Evolutionary conservation across 1,139 yeast genomes (phyloP), one percentile per base, ranked within the genome.

Genomic region (Suhomyces kunorum): DNA sequence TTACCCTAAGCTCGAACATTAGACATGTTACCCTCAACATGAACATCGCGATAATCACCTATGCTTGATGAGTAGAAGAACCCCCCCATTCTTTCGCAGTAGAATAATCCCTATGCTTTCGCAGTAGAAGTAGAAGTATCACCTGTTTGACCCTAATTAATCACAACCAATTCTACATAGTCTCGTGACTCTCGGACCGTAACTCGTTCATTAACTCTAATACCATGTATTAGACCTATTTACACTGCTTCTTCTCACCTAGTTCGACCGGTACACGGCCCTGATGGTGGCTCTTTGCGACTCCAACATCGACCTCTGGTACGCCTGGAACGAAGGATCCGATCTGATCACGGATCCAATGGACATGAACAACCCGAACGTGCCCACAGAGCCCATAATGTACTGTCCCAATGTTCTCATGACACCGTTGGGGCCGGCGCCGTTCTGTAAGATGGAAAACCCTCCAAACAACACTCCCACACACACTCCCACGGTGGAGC

Each of bases 341-440:
- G 95, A 86, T 70, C 98, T 81, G 51, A 90, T 90, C 22, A 90
- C 94, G 11, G 94, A 83, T 27, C 97, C 96, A 54, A 89, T 84
- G 33, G 95, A 86, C 98, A 92, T 90, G 63, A 92, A 89, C 58
- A 90, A 77, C 19, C 96, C 96, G 64, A 94, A 92, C 11, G 97
- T 92, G 36, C 95, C 97, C 11, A 95, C 97, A 5, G 97, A 88
- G 39, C 98, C 98, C 63, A 87, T 83, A 67, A 94, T 90, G 66
- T 89, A 92, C 67, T 90, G 96, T 40, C 98, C 98, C 57, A 94
- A 71, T 6, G 97, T 90, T 69, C 96, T 83, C 83, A 92, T 85
- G 45, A 88, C 88, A 42, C 99, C 99, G 58, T 88, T 87, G 39
- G 98, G 98, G n/a, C 98, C 99, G 13, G 96, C 90, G 12, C 99